A percentile compares a stretch with the other conserved stretches of the same genome.
Evolutionary conservation across 148 eudicot species (phyloP).

Genomic region (Rhododendron mucronatum): DNA sequence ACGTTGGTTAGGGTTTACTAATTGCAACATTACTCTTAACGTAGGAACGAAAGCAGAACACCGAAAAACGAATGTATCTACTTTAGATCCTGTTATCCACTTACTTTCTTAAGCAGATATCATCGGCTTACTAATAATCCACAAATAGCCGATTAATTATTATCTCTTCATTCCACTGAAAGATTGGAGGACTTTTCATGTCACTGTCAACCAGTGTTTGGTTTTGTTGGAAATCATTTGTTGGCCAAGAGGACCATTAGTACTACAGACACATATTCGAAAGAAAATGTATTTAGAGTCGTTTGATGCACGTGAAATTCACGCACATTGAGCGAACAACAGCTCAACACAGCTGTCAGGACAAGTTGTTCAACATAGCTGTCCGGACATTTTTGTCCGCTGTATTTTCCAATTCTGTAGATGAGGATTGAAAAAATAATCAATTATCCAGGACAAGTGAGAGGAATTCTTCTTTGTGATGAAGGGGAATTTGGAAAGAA

Average conservation of each 20-base stretch:
- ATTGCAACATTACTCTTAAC: too few relatives aligned
- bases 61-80: too few relatives aligned
- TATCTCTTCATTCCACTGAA: too few relatives aligned
- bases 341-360: not conserved
- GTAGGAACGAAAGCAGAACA: too few relatives aligned
- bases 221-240: not conserved
- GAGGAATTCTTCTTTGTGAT: not conserved
- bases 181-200: not conserved
- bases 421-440: not conserved
- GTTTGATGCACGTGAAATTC: not conserved
- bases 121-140: too few relatives aligned
- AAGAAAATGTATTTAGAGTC: not conserved
- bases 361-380: not conserved
- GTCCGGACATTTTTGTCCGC: not conserved
- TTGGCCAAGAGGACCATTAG: not conserved
- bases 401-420: not conserved
- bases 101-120: too few relatives aligned
- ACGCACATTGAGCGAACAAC: not conserved
- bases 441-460: not conserved
- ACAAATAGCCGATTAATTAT: too few relatives aligned
- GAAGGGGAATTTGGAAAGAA: not conserved
- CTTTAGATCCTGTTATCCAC: too few relatives aligned
- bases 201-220: not conserved
- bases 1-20: too few relatives aligned
- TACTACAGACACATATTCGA: not conserved